Conservation (phyloP, 805 yeast species). For the Candida qinlingensis region DNA sequence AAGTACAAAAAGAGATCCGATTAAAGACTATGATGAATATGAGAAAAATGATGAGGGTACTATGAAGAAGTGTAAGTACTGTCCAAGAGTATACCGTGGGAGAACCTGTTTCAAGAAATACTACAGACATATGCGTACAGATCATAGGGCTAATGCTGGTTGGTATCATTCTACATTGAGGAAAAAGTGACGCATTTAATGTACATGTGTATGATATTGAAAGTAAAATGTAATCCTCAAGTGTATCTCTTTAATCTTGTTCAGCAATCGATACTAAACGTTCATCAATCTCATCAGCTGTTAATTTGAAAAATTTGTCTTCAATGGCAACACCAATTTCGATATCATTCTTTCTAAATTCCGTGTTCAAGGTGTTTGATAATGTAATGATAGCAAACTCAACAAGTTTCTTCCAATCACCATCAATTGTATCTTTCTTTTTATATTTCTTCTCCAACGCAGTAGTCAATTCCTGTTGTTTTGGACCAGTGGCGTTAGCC, state of each 20-base stretch:
- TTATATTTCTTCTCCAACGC: constrained; percentile 87
- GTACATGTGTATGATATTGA: neutral
- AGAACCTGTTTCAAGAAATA: neutral
- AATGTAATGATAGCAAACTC: constrained; percentile 85
- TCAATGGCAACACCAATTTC: constrained; percentile 86
- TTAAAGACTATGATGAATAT: neutral
- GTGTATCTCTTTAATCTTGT: constrained; percentile 55
- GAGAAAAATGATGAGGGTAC: neutral
- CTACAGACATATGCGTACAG: neutral
- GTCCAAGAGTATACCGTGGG: neutral
- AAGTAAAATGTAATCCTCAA: neutral
- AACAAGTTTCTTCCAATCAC: constrained; percentile 84
- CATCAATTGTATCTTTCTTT: constrained; percentile 60
- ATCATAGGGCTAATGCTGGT: neutral
- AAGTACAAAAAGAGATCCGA: neutral
- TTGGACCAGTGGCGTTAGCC: constrained; percentile 95
- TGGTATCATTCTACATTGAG: too few relatives aligned
- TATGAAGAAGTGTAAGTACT: neutral
- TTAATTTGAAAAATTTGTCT: constrained; percentile 64
- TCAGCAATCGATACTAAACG: constrained; percentile 92
- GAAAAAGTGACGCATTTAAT: neutral
- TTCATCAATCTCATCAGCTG: constrained; percentile 89
- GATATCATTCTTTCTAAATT: constrained; percentile 87
- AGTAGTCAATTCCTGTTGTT: constrained; percentile 92
- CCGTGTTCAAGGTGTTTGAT: constrained; percentile 84